A percentile compares a stretch with the other conserved stretches of the same genome.
These are phyloP conservation scores for Withania somnifera DNA, from an alignment of 305 asterid species.

Conservation along the genomic window DNA sequence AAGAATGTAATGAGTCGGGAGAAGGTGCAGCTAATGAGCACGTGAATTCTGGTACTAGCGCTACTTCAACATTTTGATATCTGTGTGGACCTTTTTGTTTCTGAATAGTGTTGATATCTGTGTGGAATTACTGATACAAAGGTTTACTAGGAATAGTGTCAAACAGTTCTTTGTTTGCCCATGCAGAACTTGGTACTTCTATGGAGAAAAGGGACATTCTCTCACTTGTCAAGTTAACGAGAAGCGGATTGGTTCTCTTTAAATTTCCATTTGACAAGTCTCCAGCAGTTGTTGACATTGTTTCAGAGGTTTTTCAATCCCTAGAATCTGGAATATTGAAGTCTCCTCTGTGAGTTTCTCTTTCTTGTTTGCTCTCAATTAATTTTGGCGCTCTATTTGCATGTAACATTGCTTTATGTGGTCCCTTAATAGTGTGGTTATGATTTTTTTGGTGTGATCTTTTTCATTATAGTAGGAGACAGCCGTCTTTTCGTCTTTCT, in stretches of 20 bases:
- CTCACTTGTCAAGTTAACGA: conserved; percentile 35
- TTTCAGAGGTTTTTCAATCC: conserved; percentile 20
- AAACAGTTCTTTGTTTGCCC: neutral
- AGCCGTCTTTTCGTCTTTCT: neutral
- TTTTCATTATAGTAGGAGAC: neutral
- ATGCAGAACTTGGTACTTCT: conserved; percentile 11
- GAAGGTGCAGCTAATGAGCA: neutral
- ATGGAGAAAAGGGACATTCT: conserved; percentile 14
- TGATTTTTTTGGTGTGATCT: neutral
- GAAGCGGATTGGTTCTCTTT: conserved; percentile 34
- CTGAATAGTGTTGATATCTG: neutral
- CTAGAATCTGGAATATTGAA: conserved; percentile 23
- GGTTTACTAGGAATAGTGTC: neutral
- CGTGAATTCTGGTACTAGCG: conserved; percentile 1
- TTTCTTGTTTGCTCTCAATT: neutral
- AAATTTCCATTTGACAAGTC: conserved; percentile 21
- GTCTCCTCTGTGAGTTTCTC: conserved; percentile 29
- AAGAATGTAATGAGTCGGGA: neutral
- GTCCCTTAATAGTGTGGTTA: neutral
- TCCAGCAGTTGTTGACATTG: conserved; percentile 21
- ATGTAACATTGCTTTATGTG: neutral
- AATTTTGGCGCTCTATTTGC: neutral
- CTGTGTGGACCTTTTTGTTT: neutral
- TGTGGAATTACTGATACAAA: neutral
- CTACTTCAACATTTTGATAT: neutral